A percentile compares a stretch with the other conserved stretches of the same genome.
These are phyloP conservation scores for Pseudohyphozyma bogoriensis DNA, from an alignment of 768 basidiomycete species.

Conservation along the genomic window DNA sequence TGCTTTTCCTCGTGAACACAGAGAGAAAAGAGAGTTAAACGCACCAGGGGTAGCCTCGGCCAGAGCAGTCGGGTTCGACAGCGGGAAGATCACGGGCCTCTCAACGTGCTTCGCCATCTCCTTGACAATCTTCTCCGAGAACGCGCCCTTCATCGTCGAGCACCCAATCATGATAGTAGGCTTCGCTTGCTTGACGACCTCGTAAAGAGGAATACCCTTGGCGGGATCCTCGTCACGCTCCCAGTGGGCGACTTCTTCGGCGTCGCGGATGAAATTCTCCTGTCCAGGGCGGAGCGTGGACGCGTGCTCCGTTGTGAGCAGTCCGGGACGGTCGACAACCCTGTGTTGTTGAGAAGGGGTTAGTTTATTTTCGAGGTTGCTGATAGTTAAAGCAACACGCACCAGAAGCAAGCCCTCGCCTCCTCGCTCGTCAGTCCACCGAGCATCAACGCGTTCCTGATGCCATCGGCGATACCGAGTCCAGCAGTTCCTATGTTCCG, in stretches of 20 bases:
- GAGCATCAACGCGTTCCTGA: slow-evolving; percentile 63
- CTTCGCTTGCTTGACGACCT: slow-evolving; percentile 59
- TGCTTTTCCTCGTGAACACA: neutral
- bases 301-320: slow-evolving; percentile 22
- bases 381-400: neutral
- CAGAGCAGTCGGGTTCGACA: slow-evolving; percentile 69
- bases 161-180: slow-evolving; percentile 80
- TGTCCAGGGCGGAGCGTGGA: slow-evolving; percentile 40
- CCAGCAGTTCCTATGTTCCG: slow-evolving; percentile 61
- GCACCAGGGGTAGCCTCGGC: slow-evolving; percentile 58
- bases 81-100: slow-evolving; percentile 70
- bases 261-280: slow-evolving; percentile 46
- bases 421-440: slow-evolving; percentile 46
- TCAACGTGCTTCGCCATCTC: slow-evolving; percentile 57
- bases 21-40: neutral
- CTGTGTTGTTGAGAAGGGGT: no score
- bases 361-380: neutral
- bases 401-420: slow-evolving; percentile 42
- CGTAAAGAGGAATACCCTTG: slow-evolving; percentile 51
- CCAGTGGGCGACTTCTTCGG: slow-evolving; percentile 34
- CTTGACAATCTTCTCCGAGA: slow-evolving; percentile 39
- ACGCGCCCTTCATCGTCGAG: slow-evolving; percentile 66
- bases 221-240: slow-evolving; percentile 11
- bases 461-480: slow-evolving; percentile 62
- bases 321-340: slow-evolving; percentile 29